Base-by-base conservation (phyloP, 441 rosid species). In the Erodium moschatum region DNA sequence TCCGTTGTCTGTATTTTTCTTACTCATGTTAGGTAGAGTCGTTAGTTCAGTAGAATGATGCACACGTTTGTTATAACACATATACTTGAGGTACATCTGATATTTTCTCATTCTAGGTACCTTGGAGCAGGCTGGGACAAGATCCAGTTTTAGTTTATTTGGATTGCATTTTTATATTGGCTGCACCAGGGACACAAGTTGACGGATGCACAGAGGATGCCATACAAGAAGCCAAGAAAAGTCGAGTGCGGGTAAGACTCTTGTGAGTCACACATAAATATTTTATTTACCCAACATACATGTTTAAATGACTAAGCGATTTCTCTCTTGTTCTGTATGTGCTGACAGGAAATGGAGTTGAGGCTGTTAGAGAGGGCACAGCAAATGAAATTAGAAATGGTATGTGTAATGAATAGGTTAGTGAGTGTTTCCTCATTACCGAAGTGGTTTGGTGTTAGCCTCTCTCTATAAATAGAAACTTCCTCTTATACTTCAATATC, bases 111-210 rank as follows among this genome's bases (percentile, higher is more conserved):
- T 78, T 76, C 65, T 86, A 95, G 99, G 98, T 95, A 70, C 99
- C 99, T 7, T 92, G 99, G 99, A 95, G 93, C 82, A 90, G 93
- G 85, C 98, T 95, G 75, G 99, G 98, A 75, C 98, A 92, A 83
- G 99, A 95, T 69, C 97, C 99, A 33, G 98, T 95, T 73, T 76
- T 89, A 68, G 97, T 95, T 76, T 82, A 71, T 74, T 84, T 95
- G 81, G 99, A 95, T 85, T 86, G 88, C 19, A 92, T 95, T 69
- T 95, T 80, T 80, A 81, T 95, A 65, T 79, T 93, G 71, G 97
- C 96, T 48, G 98, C 92, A 81, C 95, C 97, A 69, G 90, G 91
- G 72, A 95, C 97, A 12, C 80, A 75, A 68, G 93, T 92, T 62
- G 91, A 92, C 80, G 93, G 97, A 68, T 71, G 68, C 73, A 86